Base-by-base conservation (phyloP, 2,329 filamentous ascomycete genomes). In the Pyrenophora teres region DNA sequence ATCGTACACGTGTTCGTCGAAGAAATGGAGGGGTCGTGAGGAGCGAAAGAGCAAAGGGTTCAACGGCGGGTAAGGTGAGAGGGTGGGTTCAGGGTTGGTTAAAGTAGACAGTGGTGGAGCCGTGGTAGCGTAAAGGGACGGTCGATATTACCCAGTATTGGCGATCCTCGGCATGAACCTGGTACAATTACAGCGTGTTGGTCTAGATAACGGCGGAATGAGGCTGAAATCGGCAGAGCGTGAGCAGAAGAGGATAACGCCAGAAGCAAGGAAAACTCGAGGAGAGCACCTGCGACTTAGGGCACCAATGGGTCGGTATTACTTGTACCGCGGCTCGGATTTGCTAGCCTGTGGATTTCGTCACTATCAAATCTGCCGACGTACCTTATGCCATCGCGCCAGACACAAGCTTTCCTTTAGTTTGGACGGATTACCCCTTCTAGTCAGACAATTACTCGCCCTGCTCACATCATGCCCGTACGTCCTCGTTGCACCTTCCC, bases 401-500 rank as follows among this genome's bases (percentile, higher is more conserved):
- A 59, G 57, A 36, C 56, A 36, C 47, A 27, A 46, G 33, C 45
- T 45, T 27, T 30, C 15, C 30, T 42, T 35, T 52, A 49, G 50
- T 43, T 42, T 25, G 30, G 39, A 25, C 50, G 45, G 40, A 43
- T 48, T 42, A 15, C 50, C 40, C 21, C 36, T 35, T 45, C n/a
- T 36, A 53, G 50, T 6, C 40, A 40, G 31, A 33, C 23, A 36
- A 21, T 45, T 33, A 12, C 37, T 45, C 46, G 46, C 45, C 36
- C 36, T 41, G 27, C 21, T 30, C 46, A 30, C 51, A 51, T 33
- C 23, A 70, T 70, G 67, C 67, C 67, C 38, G 67, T 70, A 52
- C 57, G 67, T 56, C 40, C 47, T 51, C 52, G 43, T 56, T 32
- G 51, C 40, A 50, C 52, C 46, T 52, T 47, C 40, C 52, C 27